A percentile compares a stretch with the other conserved stretches of the same genome.
phyloP scores from a whole-genome alignment of 2,329 filamentous ascomycete species.

The Pyrenochaeta sp. region DNA sequence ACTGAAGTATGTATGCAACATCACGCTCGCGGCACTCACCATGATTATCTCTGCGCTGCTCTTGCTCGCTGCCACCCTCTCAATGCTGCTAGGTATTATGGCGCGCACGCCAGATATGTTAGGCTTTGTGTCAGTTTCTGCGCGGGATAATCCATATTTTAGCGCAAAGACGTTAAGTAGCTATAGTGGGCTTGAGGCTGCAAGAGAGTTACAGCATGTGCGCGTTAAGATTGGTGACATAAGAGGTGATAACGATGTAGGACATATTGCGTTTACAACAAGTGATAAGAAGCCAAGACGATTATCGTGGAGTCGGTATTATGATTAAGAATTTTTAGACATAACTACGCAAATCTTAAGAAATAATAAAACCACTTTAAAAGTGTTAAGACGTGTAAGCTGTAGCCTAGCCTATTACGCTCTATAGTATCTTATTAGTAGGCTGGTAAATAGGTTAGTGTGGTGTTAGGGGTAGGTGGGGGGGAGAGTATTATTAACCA shows the following conservation, averaged over 20 bases:
- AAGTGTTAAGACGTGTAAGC: too few species aligned
- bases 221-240: slow-evolving; percentile 13
- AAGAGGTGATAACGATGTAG: slow-evolving; percentile 2
- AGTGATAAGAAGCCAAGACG: slow-evolving; percentile 1
- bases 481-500: too few species aligned
- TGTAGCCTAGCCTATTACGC: too few species aligned
- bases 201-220: slow-evolving; percentile 4
- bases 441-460: too few species aligned
- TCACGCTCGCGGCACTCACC: slow-evolving; percentile 3
- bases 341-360: too few species aligned
- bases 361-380: too few species aligned
- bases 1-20: slow-evolving; percentile 4
- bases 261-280: slow-evolving; percentile 17
- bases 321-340: too few species aligned
- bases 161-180: too few species aligned
- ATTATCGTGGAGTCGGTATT: slow-evolving; percentile 9
- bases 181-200: slow-evolving; percentile 2
- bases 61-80: neutral
- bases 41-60: slow-evolving; percentile 6
- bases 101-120: slow-evolving; percentile 12
- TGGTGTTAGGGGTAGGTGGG: too few species aligned
- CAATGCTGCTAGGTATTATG: slow-evolving; percentile 7
- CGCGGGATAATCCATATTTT: slow-evolving; percentile 12
- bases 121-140: slow-evolving; percentile 10
- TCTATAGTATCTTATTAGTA: too few species aligned